These are phyloP conservation scores for Botryotinia convoluta DNA, from an alignment of 2,329 filamentous ascomycete species.

Conservation along the genomic window DNA sequence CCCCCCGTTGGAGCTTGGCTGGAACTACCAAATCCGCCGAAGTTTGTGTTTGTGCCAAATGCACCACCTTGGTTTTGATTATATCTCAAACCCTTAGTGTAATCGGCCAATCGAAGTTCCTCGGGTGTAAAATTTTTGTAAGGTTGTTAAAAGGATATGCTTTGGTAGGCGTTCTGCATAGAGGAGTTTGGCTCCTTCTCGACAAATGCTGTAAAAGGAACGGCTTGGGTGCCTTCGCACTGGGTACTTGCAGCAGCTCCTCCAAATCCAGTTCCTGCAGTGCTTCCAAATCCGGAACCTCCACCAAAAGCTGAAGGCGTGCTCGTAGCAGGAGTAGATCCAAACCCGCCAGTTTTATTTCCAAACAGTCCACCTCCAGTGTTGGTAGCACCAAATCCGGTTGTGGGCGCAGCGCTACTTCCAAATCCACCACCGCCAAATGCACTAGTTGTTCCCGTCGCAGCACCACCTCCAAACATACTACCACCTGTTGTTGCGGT, in stretches of 20 bases:
- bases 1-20: constrained; percentile 28
- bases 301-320: constrained; percentile 34
- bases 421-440: constrained; percentile 30
- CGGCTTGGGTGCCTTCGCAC: constrained; percentile 65
- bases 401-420: constrained; percentile 21
- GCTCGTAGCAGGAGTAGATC: constrained; percentile 37
- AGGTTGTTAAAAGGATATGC: constrained; percentile 71
- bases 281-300: constrained; percentile 41
- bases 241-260: constrained; percentile 49
- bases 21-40: constrained; percentile 40
- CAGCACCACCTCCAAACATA: constrained; percentile 49
- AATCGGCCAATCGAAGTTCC: constrained; percentile 79
- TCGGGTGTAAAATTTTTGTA: constrained; percentile 92
- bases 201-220: constrained; percentile 64
- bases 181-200: constrained; percentile 71
- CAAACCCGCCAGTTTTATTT: constrained; percentile 35
- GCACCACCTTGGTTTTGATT: constrained; percentile 82
- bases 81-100: constrained; percentile 78
- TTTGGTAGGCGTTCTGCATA: constrained; percentile 68
- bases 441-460: constrained; percentile 33
- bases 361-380: constrained; percentile 36
- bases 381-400: constrained; percentile 32
- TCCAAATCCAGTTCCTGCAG: constrained; percentile 45
- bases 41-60: constrained; percentile 54
- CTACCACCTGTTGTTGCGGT: constrained; percentile 45